A percentile compares a stretch with the other conserved stretches of the same genome.
Conservation (phyloP, 164 flowering plant genomes). For the Buxus sempervirens region DNA sequence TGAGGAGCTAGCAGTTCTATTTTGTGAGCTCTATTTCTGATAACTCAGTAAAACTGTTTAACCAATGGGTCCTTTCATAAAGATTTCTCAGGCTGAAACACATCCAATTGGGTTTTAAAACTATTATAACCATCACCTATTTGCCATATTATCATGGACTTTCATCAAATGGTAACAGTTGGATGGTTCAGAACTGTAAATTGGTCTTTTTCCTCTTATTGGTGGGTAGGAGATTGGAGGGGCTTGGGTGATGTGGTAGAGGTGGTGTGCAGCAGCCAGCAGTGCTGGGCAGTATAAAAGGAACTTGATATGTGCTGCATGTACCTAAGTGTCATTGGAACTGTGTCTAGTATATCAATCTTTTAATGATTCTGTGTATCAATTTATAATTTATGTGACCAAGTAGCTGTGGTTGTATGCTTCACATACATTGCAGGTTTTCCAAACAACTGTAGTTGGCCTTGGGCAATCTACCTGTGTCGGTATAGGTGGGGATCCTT, state of each 20-base stretch:
- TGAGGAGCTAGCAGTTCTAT: too few relatives aligned
- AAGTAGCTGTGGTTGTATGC: not conserved
- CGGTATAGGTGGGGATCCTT: conserved; percentile 98
- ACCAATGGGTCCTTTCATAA: not conserved
- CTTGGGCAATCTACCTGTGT: conserved; percentile 98
- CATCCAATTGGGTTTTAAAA: too few relatives aligned
- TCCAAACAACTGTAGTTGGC: conserved; percentile 98
- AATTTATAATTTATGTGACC: conserved; percentile 1
- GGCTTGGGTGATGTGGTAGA: too few relatives aligned
- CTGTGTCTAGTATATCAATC: too few relatives aligned
- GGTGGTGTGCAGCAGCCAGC: too few relatives aligned
- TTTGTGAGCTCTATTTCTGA: too few relatives aligned
- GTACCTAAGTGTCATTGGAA: not conserved
- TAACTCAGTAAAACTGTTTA: not conserved
- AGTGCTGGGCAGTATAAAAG: too few relatives aligned
- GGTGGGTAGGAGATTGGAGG: not conserved
- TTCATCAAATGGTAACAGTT: not conserved
- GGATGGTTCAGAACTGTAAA: conserved; percentile 1
- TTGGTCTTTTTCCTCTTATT: not conserved
- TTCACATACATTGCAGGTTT: conserved; percentile 48
- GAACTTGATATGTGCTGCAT: not conserved
- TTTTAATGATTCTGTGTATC: not conserved
- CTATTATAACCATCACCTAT: too few relatives aligned
- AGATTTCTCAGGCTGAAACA: not conserved
- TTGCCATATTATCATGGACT: not conserved